Evolutionary conservation across 2,329 filamentous ascomycete species (phyloP).

Genomic region (Trichoderma lentiforme): DNA sequence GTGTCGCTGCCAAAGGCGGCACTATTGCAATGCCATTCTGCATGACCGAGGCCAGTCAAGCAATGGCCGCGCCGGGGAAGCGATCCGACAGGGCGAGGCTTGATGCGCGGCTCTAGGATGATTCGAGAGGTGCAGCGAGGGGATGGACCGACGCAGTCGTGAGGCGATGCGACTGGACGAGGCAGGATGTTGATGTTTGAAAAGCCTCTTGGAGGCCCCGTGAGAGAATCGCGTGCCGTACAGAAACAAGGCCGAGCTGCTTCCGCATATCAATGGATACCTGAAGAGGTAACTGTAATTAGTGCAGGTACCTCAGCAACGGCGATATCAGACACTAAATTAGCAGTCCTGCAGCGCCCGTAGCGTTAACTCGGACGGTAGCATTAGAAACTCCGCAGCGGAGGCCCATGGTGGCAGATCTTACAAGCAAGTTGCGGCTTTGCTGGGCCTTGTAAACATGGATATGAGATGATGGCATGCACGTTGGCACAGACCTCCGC

Average conservation of each 20-base stretch:
- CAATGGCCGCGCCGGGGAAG: slow-evolving; percentile 12
- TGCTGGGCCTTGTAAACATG: not conserved
- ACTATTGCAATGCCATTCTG: slow-evolving; percentile 17
- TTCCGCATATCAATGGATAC: not conserved
- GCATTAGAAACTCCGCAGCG: not conserved
- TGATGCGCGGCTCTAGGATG: not conserved
- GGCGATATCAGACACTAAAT: not conserved
- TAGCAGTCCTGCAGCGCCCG: not conserved
- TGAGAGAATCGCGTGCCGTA: not conserved
- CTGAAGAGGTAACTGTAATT: slow-evolving; percentile 1
- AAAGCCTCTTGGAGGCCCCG: not conserved
- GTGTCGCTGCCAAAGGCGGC: slow-evolving; percentile 16
- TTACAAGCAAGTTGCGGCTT: not conserved
- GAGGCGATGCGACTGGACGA: not conserved
- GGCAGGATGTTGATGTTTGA: not conserved
- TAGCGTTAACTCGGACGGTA: not conserved
- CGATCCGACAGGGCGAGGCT: not conserved
- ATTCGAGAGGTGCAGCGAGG: not conserved
- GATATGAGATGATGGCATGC: not conserved
- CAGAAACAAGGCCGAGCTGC: not conserved
- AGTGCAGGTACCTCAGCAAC: not conserved
- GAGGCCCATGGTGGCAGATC: not conserved
- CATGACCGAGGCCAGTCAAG: slow-evolving; percentile 18
- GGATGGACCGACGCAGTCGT: not conserved
- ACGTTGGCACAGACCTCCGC: not conserved